These are phyloP conservation scores for Cicer pinnatifidum DNA, from an alignment of 306 rosid genomes.

Conservation along the genomic window DNA sequence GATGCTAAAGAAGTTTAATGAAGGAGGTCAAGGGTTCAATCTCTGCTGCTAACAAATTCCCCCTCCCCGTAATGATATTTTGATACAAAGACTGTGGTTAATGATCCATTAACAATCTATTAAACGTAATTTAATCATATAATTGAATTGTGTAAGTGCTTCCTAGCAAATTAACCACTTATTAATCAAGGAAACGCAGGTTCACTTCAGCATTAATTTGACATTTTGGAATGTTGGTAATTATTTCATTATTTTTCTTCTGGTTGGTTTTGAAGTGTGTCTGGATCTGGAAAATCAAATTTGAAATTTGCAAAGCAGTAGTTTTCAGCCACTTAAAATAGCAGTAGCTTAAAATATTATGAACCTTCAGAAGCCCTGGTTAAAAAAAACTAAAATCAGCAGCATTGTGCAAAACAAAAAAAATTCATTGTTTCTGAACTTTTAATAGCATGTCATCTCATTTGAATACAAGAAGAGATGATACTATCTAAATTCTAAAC, in stretches of 20 bases:
- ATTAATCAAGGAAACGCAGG: constrained; percentile 8
- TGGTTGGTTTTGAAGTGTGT: background rate
- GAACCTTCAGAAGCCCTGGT: background rate
- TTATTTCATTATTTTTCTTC: constrained; percentile 4
- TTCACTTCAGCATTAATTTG: constrained; percentile 18
- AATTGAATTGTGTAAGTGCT: too few relatives aligned
- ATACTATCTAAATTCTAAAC: background rate
- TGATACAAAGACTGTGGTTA: too few relatives aligned
- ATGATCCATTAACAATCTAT: too few relatives aligned
- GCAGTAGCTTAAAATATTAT: constrained; percentile 16
- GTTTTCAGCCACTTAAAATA: constrained; percentile 5
- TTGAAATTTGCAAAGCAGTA: constrained; percentile 12
- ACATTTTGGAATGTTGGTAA: constrained; percentile 18
- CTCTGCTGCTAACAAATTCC: too few relatives aligned
- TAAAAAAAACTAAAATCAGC: background rate
- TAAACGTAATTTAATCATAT: too few relatives aligned
- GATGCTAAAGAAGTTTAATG: too few relatives aligned
- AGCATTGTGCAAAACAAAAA: constrained; percentile 10
- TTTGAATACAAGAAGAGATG: background rate
- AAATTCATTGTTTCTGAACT: too few relatives aligned
- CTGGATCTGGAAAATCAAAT: background rate
- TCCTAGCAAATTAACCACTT: background rate
- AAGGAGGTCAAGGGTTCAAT: too few relatives aligned
- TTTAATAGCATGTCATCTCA: constrained; percentile 19
- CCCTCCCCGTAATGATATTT: too few relatives aligned